Percentiles rank a stretch among this genome's conserved stretches.
These are phyloP conservation scores for Sonneratia caseolaris DNA, from an alignment of 345 rosid species.

Conservation along the genomic window DNA sequence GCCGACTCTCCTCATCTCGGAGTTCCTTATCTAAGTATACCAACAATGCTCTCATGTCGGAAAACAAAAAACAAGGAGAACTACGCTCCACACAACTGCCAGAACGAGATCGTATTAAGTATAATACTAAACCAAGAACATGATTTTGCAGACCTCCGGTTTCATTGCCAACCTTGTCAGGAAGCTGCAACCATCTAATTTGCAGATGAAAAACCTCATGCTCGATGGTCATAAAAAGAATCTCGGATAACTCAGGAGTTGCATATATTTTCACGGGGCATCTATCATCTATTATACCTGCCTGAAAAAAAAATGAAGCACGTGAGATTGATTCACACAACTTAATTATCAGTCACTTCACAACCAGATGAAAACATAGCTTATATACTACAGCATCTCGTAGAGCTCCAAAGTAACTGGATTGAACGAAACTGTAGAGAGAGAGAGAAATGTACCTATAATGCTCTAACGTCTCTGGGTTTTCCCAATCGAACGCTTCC, in stretches of 20 bases:
- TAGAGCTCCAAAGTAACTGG: neutral
- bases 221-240: too few relatives aligned
- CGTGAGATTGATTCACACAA: neutral
- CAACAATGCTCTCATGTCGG: neutral
- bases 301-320: neutral
- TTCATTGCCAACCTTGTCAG: neutral
- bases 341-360: neutral
- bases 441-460: neutral
- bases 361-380: neutral
- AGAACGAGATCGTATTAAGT: neutral
- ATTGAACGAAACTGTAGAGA: neutral
- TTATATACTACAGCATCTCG: neutral
- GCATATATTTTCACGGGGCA: neutral
- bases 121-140: neutral
- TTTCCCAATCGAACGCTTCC: slow-evolving; percentile 70
- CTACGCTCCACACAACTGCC: neutral
- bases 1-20: too few relatives aligned
- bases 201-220: too few relatives aligned
- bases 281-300: neutral
- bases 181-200: too few relatives aligned
- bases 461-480: slow-evolving; percentile 25
- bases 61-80: too few relatives aligned
- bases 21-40: neutral
- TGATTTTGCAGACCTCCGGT: neutral
- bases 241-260: neutral